Evolutionary conservation across 2,329 filamentous ascomycete genomes (phyloP), one percentile per base, ranked within the genome.

Genomic region (Colletotrichum tofieldiae): DNA sequence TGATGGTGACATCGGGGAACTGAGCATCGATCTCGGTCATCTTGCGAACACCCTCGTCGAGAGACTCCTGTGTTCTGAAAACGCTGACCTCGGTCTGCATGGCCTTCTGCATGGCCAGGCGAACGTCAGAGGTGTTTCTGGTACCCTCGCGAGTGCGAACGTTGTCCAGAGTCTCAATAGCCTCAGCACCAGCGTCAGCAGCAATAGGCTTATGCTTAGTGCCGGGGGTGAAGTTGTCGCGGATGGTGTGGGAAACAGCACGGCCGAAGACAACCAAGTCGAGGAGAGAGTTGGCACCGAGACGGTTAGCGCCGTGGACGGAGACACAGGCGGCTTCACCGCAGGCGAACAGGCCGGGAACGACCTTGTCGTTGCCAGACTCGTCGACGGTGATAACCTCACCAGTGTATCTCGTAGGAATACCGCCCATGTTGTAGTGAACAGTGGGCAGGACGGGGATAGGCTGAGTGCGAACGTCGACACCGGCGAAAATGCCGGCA

Each of bases 371-470:
- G 71, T 97, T 91, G 77, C 96, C 96, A 74, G 90, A 83, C 81
- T 93, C 92, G 78, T 98, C 94, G 64, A 97, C 87, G 23, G 94
- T 97, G 77, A 99, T 85, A 73, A 98, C 96, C 86, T 99, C 95
- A 84, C 96, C 96, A 74, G 94, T 98, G 89, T 98, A 98, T 81
- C 94, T 94, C 77, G 96, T 98, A 64, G 96, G 96, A 78, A 99
- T 98, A 89, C 96, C 96, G 85, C 96, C 96, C 96, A 98, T 99
- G 90, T 98, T 98, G 90, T 99, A 99, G 89, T 99, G 95, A 77
- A 98, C 96, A 55, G 96, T 98, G 71, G 96, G 96, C 75, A 98
- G 89, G 76, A 98, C 96, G 74, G 96, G 96, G 78, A 98, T 98
- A 76, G 96, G 96, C 86, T 98, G 94, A 88, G 98, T 98, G 81